Base-by-base conservation (phyloP, 2,329 filamentous ascomycete genomes). In the Paecilomyces fulvus region DNA sequence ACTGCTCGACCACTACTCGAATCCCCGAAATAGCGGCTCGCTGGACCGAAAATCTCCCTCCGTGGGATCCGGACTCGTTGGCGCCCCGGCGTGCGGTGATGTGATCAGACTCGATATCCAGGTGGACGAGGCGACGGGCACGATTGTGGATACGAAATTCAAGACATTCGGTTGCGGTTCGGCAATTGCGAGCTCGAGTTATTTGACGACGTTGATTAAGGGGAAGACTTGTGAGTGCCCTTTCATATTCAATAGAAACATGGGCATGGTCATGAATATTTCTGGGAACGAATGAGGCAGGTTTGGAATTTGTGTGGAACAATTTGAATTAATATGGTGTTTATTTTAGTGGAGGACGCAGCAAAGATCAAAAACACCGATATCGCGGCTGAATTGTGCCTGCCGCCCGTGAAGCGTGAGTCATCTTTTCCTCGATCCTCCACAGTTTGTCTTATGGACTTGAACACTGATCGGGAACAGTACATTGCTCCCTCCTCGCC, bases 101-200 rank as follows among this genome's bases (percentile, higher is more conserved):
- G 90, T 95, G 59, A 95, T 95, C 88, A 94, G 94, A 75, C 82
- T 95, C 31, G 89, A 95, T 79, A 95, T 95, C 75, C 87, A 90
- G 58, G 92, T 96, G 66, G 91, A 96, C 76, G 89, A 89, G 61
- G 81, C 87, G 65, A 90, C 85, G 67, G 89, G 94, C 73, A 92
- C 86, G 65, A 96, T 96, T 71, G 86, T 86, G 66, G 92, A 96
- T 67, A 92, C 95, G 71, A 94, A 95, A 77, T 96, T 96, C 84
- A 96, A 96, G 85, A 96, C 92, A 0, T 96, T 96, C 70, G 92
- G 92, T 53, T 96, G 92, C 73, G 92, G 92, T 55, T 91, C 87
- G 30, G 94, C 94, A 62, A 99, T 99, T 75, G 94, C 94, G 49
- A 92, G 88, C 62, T 95, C 89, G 58, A 94, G 88, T 70, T 99